Evolutionary conservation across 2,329 filamentous ascomycete species (phyloP).

Genomic region (Talaromyces funiculosus): DNA sequence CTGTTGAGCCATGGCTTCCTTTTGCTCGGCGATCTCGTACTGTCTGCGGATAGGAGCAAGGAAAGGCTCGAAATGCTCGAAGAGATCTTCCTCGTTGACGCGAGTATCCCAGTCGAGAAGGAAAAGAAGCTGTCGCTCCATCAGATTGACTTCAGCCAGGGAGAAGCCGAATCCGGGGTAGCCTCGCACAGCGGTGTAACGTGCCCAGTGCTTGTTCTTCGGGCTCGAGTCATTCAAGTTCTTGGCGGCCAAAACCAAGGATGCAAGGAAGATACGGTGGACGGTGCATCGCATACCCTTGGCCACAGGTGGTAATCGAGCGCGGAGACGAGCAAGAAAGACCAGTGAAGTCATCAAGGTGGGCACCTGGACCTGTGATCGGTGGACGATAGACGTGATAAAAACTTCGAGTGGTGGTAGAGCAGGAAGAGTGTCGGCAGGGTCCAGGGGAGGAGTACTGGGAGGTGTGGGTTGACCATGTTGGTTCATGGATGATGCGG

Average conservation of each 20-base stretch:
- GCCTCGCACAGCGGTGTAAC: slow-evolving; percentile 73
- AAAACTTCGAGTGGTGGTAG: slow-evolving; percentile 82
- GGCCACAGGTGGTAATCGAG: slow-evolving; percentile 83
- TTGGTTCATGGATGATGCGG: slow-evolving; percentile 34
- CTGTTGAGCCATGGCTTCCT: slow-evolving; percentile 38
- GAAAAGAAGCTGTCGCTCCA: slow-evolving; percentile 98
- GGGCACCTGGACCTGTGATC: slow-evolving; percentile 93
- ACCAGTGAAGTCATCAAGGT: slow-evolving; percentile 96
- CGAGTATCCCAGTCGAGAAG: slow-evolving; percentile 91
- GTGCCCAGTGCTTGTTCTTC: slow-evolving; percentile 99
- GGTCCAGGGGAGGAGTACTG: slow-evolving; percentile 51
- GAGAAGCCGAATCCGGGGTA: slow-evolving; percentile 82
- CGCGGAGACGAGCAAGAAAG: slow-evolving; percentile 79
- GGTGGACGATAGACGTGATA: slow-evolving; percentile 83
- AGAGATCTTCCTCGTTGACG: slow-evolving; percentile 78
- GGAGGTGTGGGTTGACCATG: slow-evolving; percentile 55
- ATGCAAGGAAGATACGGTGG: slow-evolving; percentile 89
- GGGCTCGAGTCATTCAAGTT: slow-evolving; percentile 97
- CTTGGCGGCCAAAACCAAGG: slow-evolving; percentile 69
- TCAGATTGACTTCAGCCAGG: slow-evolving; percentile 92
- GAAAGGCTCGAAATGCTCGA: slow-evolving; percentile 81
- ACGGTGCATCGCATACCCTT: slow-evolving; percentile 95
- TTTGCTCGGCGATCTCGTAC: slow-evolving; percentile 50
- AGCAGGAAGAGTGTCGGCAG: slow-evolving; percentile 36
- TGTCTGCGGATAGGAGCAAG: slow-evolving; percentile 71